These are phyloP conservation scores for Crithidia acanthocephali DNA, from an alignment of 208 protist genomes.

Conservation along the genomic window DNA sequence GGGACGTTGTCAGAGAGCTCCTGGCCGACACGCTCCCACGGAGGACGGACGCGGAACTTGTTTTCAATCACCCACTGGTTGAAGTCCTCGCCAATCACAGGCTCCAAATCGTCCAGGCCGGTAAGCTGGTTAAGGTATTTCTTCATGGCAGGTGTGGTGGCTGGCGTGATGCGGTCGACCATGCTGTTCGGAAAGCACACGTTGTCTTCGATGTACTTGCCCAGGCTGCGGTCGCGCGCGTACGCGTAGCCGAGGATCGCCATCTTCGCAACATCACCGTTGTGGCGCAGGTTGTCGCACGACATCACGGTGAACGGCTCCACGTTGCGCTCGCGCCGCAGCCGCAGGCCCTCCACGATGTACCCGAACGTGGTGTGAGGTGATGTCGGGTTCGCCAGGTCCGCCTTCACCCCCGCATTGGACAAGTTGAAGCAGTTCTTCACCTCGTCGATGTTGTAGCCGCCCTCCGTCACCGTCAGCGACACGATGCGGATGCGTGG, in stretches of 20 bases:
- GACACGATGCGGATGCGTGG: constrained; percentile 45
- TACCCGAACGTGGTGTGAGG: constrained; percentile 45
- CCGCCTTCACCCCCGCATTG: constrained; percentile 30
- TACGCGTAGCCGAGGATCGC: constrained; percentile 37
- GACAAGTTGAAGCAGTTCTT: constrained; percentile 38
- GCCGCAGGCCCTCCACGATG: constrained; percentile 48
- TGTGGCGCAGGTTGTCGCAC: constrained; percentile 56
- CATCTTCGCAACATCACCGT: constrained; percentile 46
- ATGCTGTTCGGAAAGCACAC: constrained; percentile 48
- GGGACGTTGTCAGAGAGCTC: constrained; percentile 40
- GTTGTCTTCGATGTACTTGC: constrained; percentile 31
- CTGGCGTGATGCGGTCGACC: constrained; percentile 48
- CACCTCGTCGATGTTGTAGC: constrained; percentile 54
- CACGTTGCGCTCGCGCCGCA: constrained; percentile 25
- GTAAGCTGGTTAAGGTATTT: constrained; percentile 33
- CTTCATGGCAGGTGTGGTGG: constrained; percentile 34
- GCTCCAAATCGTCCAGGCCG: constrained; percentile 29
- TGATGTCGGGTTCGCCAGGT: constrained; percentile 31
- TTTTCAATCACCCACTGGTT: constrained; percentile 55
- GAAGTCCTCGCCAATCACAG: constrained; percentile 53
- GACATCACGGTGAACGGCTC: constrained; percentile 55
- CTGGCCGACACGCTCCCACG: constrained; percentile 42
- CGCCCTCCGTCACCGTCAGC: constrained; percentile 53
- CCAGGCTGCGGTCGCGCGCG: constrained; percentile 23
- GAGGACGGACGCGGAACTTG: constrained; percentile 39